Evolutionary conservation across 805 yeast genomes (phyloP).

Genomic region (Wickerhamomyces bovis): DNA sequence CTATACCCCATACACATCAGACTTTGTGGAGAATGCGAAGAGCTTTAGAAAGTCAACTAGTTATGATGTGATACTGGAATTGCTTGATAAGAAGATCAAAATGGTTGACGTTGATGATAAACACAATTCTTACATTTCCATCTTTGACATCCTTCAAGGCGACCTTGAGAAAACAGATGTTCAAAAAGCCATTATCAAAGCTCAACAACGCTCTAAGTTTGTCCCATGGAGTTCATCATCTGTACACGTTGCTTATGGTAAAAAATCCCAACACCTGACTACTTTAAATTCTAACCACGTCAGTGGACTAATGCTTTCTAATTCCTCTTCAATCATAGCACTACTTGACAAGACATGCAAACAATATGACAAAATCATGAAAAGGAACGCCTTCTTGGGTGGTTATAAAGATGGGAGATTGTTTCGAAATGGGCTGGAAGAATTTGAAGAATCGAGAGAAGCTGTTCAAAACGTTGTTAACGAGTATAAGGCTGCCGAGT

Average conservation of each 20-base stretch:
- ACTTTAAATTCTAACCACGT: conserved; percentile 38
- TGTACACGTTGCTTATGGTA: conserved; percentile 71
- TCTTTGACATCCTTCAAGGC: conserved; percentile 66
- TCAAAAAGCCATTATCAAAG: conserved; percentile 57
- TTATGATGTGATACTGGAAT: conserved; percentile 77
- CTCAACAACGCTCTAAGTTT: conserved; percentile 63
- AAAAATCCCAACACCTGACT: conserved; percentile 52
- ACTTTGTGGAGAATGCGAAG: conserved; percentile 53
- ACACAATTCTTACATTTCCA: conserved; percentile 54
- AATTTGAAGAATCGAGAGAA: conserved; percentile 73
- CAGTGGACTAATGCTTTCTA: conserved; percentile 79
- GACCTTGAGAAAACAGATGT: conserved; percentile 61
- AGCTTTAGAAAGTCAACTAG: conserved; percentile 68
- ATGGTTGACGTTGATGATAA: conserved; percentile 51
- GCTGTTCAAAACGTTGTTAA: conserved; percentile 71
- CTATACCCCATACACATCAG: conserved; percentile 72
- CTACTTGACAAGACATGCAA: conserved; percentile 60
- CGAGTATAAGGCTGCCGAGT: conserved; percentile 69
- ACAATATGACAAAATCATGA: conserved; percentile 76
- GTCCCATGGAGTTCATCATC: conserved; percentile 84
- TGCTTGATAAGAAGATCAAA: conserved; percentile 70
- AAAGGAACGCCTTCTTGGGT: conserved; percentile 77
- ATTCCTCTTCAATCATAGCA: conserved; percentile 68
- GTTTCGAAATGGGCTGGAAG: conserved; percentile 40
- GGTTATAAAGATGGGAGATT: conserved; percentile 49